phyloP scores from a whole-genome alignment of 1,284 basidiomycete species.

The Porogramme epimiltina region DNA sequence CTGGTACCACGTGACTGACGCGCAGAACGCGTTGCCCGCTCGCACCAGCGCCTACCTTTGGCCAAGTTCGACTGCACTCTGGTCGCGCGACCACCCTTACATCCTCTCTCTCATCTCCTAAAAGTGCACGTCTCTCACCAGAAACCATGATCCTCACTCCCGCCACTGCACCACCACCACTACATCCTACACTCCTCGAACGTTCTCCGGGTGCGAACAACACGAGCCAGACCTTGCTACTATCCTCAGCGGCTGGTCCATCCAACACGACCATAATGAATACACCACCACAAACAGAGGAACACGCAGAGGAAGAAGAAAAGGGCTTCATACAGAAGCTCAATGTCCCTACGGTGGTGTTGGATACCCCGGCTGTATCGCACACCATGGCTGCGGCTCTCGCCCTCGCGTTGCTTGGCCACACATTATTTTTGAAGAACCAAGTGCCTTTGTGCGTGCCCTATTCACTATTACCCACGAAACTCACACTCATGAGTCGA shows the following conservation, averaged over 20 bases:
- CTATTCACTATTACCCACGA: not conserved
- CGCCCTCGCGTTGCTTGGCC: constrained; percentile 59
- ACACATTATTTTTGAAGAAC: constrained; percentile 72
- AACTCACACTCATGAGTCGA: not conserved
- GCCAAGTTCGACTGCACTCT: not conserved
- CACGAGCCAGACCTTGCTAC: not conserved
- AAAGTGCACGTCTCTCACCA: too few species aligned
- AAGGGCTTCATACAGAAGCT: constrained; percentile 9
- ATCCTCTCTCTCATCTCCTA: not conserved
- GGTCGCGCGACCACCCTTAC: too few species aligned
- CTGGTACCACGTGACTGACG: not conserved
- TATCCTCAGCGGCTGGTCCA: not conserved
- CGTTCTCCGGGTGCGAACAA: not conserved
- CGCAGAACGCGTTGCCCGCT: not conserved
- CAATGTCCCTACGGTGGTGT: constrained; percentile 43
- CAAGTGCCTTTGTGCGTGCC: constrained; percentile 67
- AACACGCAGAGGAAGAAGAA: not conserved
- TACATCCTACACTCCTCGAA: not conserved
- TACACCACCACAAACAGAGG: not conserved
- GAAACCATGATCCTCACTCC: constrained; percentile 2
- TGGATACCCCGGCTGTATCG: constrained; percentile 53
- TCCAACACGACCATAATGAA: not conserved
- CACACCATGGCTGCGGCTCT: constrained; percentile 62
- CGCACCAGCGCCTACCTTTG: not conserved
- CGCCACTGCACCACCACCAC: not conserved